A percentile compares a stretch with the other conserved stretches of the same genome.
Conservation (phyloP, 208 protist genomes). For the Sergeia podlipaevii region DNA sequence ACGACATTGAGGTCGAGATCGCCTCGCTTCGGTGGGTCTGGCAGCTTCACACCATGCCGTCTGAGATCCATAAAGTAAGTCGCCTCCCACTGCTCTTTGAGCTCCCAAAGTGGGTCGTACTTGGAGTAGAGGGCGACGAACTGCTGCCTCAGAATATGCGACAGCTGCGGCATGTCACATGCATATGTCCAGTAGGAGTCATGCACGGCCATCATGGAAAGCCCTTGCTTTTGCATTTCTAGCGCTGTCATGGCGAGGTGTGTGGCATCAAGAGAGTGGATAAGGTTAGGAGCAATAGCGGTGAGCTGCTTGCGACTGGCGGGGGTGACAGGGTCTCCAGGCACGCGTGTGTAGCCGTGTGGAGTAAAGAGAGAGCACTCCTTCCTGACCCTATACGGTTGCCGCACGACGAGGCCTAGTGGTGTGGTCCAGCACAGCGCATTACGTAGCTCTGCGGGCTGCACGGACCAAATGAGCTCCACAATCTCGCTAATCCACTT, state of each 20-base stretch:
- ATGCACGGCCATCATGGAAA: slow-evolving; percentile 97
- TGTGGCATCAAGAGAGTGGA: slow-evolving; percentile 98
- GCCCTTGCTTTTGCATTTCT: slow-evolving; percentile 82
- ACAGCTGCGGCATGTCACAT: slow-evolving; percentile 90
- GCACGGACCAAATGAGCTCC: slow-evolving; percentile 67
- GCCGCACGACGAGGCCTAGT: slow-evolving; percentile 95
- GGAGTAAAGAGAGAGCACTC: slow-evolving; percentile 80
- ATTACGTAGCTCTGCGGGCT: slow-evolving; percentile 79
- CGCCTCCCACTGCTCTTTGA: slow-evolving; percentile 92
- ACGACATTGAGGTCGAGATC: slow-evolving; percentile 84
- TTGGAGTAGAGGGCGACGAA: slow-evolving; percentile 96
- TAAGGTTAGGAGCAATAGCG: slow-evolving; percentile 98
- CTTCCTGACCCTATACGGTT: slow-evolving; percentile 93
- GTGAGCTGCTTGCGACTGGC: slow-evolving; percentile 89
- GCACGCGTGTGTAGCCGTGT: slow-evolving; percentile 67
- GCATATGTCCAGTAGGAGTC: slow-evolving; percentile 99
- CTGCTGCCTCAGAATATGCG: slow-evolving; percentile 91
- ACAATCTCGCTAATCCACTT: slow-evolving; percentile 80
- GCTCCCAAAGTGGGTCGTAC: slow-evolving; percentile 89
- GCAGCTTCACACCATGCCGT: slow-evolving; percentile 77
- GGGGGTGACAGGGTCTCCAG: slow-evolving; percentile 61
- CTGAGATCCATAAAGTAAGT: slow-evolving; percentile 83
- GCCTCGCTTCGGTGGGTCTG: slow-evolving; percentile 85
- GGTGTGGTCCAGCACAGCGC: slow-evolving; percentile 95
- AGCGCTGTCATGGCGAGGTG: slow-evolving; percentile 98